Evolutionary conservation across 345 rosid genomes (phyloP).

Genomic region (Populus pruinosa): DNA sequence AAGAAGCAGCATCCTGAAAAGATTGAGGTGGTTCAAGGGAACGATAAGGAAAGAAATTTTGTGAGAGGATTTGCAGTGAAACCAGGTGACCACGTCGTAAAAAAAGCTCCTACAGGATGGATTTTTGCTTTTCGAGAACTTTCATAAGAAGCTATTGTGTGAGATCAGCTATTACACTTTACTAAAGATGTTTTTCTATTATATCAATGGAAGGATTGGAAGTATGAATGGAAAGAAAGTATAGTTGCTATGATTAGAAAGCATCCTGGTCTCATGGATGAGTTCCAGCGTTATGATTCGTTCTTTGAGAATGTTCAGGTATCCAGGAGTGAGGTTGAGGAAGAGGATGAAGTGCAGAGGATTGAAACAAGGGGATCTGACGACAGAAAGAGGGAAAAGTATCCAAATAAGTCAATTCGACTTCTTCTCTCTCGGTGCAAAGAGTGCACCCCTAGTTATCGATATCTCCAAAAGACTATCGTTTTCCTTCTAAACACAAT

Average conservation of each 20-base stretch:
- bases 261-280: neutral
- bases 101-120: neutral
- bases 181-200: neutral
- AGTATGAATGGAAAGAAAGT: neutral
- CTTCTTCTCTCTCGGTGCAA: slow-evolving; percentile 14
- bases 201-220: neutral
- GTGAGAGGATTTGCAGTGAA: neutral
- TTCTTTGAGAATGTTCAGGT: neutral
- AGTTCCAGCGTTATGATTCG: neutral
- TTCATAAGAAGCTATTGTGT: neutral
- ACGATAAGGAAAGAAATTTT: neutral
- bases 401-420: neutral
- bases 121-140: neutral
- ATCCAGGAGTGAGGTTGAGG: neutral
- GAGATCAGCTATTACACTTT: neutral
- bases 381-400: neutral
- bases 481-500: neutral
- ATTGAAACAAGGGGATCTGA: neutral
- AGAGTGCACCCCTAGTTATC: slow-evolving; percentile 14
- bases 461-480: neutral
- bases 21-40: neutral
- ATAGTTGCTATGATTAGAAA: neutral
- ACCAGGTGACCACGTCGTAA: neutral
- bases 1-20: neutral
- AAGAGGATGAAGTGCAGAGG: neutral